Base-by-base conservation (phyloP, 805 yeast species). In the Pichia sporocuriosa region DNA sequence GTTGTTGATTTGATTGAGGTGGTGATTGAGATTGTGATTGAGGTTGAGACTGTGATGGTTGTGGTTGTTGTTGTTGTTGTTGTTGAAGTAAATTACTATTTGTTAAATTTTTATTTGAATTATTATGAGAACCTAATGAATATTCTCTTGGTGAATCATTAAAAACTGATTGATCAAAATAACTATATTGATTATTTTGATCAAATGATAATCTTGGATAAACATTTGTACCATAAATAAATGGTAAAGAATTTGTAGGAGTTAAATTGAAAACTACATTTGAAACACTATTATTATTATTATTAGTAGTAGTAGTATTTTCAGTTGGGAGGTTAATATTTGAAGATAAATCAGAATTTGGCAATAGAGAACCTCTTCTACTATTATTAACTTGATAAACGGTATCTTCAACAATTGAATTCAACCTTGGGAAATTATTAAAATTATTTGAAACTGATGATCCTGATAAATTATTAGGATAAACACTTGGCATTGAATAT, bases 361-460 rank as follows among this genome's bases (percentile, higher is more conserved):
- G 42, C 13, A 52, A 38, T 19, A 52, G 32, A 11, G 57, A 53
- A 31, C 46, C 40, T 22, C 57, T 40, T 35, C 58, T 44, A 27
- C 48, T 42, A 7, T 49, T 28, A 17, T 43, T 36, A 28, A 42
- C 43, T 37, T 35, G 38, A 27, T 48, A 50, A 2, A 35, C 20
- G 7, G 47, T 37, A 22, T 55, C 57, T 40, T 54, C 57, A 19
- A 47, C 42, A 30, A 54, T 50, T 11, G 55, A 47, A 32, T 47
- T 49, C 23, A 53, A 35, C 22, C 55, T 44, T 28, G 51, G 38
- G 24, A 32, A 28, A 27, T 23, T 22, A n/a, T 19, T 23, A 34
- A 25, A 20, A n/a, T 20, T 37, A 16, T 10, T 23, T 11, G 28
- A 7, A 4, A 24, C 9, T 13, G 27, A 12, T 6, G 34, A 6